phyloP scores from a whole-genome alignment of 495 filamentous ascomycete species.

The Neurospora africana region DNA sequence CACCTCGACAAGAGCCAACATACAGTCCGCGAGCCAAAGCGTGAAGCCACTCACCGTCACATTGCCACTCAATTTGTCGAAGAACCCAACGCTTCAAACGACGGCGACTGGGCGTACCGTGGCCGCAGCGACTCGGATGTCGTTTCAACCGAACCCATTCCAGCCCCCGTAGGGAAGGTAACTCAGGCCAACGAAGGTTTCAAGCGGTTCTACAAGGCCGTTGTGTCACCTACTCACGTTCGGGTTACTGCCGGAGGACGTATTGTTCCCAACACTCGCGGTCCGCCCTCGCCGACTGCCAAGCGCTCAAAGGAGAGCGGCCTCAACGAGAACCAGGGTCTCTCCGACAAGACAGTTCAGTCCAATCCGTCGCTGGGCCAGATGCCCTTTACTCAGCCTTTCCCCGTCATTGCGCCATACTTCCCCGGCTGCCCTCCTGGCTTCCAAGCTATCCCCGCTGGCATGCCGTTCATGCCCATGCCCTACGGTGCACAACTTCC shows the following conservation, averaged over 20 bases:
- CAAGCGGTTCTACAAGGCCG: slow-evolving; percentile 44
- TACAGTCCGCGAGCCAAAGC: not conserved
- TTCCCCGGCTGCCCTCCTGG: slow-evolving; percentile 18
- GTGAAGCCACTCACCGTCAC: not conserved
- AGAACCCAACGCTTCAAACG: slow-evolving; percentile 5
- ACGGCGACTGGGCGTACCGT: slow-evolving; percentile 30
- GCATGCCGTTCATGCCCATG: slow-evolving; percentile 22
- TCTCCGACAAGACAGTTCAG: slow-evolving; percentile 8
- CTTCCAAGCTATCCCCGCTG: slow-evolving; percentile 19
- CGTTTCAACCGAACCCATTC: slow-evolving; percentile 27
- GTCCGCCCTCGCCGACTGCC: slow-evolving; percentile 30
- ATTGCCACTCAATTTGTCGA: not conserved
- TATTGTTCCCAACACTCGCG: slow-evolving; percentile 47
- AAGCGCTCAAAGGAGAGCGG: slow-evolving; percentile 30
- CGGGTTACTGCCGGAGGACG: slow-evolving; percentile 45
- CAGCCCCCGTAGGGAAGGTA: slow-evolving; percentile 32
- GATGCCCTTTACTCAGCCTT: slow-evolving; percentile 7
- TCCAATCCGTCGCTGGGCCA: slow-evolving; percentile 8
- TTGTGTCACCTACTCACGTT: slow-evolving; percentile 44
- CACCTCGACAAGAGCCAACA: not conserved
- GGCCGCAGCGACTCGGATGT: slow-evolving; percentile 30
- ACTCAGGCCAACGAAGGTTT: slow-evolving; percentile 45
- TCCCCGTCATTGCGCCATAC: slow-evolving; percentile 14
- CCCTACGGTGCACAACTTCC: slow-evolving; percentile 16
- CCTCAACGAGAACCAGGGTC: slow-evolving; percentile 7